phyloP scores from a whole-genome alignment of 192 early-diverging fungal species.

The Funneliformis mosseae region DNA sequence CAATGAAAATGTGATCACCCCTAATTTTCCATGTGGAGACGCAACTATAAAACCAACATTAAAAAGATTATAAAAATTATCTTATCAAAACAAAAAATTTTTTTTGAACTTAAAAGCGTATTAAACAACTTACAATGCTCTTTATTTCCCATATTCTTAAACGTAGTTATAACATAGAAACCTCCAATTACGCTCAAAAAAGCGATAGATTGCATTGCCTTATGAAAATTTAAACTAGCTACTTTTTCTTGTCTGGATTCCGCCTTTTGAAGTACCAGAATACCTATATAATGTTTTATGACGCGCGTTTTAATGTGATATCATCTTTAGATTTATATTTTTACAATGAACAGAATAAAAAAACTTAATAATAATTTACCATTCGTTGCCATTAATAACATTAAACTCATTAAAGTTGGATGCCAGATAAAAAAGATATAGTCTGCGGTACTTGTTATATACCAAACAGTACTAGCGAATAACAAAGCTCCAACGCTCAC shows the following conservation, averaged over 20 bases:
- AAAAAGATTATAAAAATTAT: neutral
- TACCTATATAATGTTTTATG: slow-evolving; percentile 27
- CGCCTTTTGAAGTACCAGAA: slow-evolving; percentile 39
- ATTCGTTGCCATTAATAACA: slow-evolving; percentile 37
- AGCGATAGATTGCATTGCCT: slow-evolving; percentile 27
- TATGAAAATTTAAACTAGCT: slow-evolving; percentile 38
- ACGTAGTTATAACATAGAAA: slow-evolving; percentile 30
- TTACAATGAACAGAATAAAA: neutral
- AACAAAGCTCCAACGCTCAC: slow-evolving; percentile 29
- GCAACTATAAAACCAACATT: neutral
- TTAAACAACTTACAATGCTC: slow-evolving; percentile 34
- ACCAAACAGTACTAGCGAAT: slow-evolving; percentile 36
- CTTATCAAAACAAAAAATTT: neutral
- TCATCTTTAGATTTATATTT: neutral
- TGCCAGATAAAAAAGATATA: slow-evolving; percentile 41
- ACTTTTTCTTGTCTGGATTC: slow-evolving; percentile 38
- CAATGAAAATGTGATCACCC: slow-evolving; percentile 36
- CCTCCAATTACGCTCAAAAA: slow-evolving; percentile 36
- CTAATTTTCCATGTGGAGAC: slow-evolving; percentile 41
- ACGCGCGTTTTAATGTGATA: neutral
- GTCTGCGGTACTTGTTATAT: slow-evolving; percentile 24
- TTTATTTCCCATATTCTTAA: slow-evolving; percentile 34
- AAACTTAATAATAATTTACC: slow-evolving; percentile 29
- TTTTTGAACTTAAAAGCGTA: neutral
- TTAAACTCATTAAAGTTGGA: slow-evolving; percentile 35